Percentiles rank a stretch among this genome's conserved stretches.
These are phyloP conservation scores for Plasmodium gaboni DNA, from an alignment of 169 alveolate species.

Conservation along the genomic window DNA sequence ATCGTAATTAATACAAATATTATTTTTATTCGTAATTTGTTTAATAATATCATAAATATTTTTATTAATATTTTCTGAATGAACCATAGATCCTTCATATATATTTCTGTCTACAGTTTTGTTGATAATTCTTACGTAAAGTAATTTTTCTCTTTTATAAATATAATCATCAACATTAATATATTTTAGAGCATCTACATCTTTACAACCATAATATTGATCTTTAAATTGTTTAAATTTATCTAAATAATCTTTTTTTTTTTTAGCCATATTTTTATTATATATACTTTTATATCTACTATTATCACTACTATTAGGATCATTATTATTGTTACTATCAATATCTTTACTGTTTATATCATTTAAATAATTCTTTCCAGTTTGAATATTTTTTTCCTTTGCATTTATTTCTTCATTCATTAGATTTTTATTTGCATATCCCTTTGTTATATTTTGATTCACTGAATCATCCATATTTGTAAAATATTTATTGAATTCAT, in stretches of 20 bases:
- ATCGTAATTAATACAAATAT: conserved; percentile 14
- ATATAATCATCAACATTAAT: conserved; percentile 71
- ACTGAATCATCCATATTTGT: not conserved
- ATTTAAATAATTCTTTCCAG: too few species aligned
- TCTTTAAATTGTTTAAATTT: conserved; percentile 47
- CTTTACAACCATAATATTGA: conserved; percentile 57
- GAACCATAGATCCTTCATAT: conserved; percentile 74
- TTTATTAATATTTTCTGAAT: conserved; percentile 21
- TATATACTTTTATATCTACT: not conserved
- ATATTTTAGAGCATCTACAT: conserved; percentile 69
- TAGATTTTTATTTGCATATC: not conserved
- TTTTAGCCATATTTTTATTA: conserved; percentile 13
- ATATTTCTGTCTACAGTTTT: conserved; percentile 56
- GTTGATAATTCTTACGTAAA: conserved; percentile 70
- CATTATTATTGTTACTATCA: too few species aligned
- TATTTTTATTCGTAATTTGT: conserved; percentile 31
- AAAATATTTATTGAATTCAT: conserved; percentile 17
- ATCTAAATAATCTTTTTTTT: conserved; percentile 36
- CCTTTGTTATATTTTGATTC: conserved; percentile 2
- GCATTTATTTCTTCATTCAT: not conserved
- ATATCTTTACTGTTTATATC: too few species aligned
- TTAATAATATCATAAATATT: conserved; percentile 56
- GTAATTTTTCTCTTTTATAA: conserved; percentile 57
- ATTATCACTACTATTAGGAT: too few species aligned
- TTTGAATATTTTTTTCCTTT: too few species aligned